Base-by-base conservation (phyloP, 441 rosid genomes). In the Pelargonium citronellum region DNA sequence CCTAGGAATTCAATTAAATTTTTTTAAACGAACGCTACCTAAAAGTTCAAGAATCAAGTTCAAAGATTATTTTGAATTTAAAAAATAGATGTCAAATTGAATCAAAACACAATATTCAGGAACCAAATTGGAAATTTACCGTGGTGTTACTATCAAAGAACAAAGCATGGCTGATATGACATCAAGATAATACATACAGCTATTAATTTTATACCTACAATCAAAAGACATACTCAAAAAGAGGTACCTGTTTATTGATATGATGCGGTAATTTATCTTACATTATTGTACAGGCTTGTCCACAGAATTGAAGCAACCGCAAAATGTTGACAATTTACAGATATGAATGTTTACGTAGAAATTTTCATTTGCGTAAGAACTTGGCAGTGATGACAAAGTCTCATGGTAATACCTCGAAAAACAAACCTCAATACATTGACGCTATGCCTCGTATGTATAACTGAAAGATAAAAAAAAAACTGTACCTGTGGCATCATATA, bases 331-430 rank as follows among this genome's bases (percentile, higher is more conserved):
- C 41, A 49, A 63, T 53, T 53, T 53, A 53, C 60, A 53, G 1
- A 53, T 15, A 53, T 53, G 60, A 15, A 53, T 53, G 8, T 53
- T 17, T 15, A 37, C 41, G 3, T 17, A 30, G 8, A 24, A 67
- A 64, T 64, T 19, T 57, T 12, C 22, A 30, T 61, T 9, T 13
- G 20, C 43, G 13, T 53, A 66, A 43, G 51, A 55, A 66, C 19
- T 39, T 20, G 77, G 62, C 19, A 34, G 41, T 27, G 66, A 74
- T 5, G 41, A 61, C 49, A 4, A 6, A 15, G 27, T 55, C 37
- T 24, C 4, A 9, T 2, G 15, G n/a, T 16, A 72, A 22, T 68
- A 68, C 20, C 67, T 65, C 13, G 3, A 61, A 15, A 34, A 61
- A 15, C 19, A 67, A 27, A 27, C 30, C 10, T 9, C 44, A 16